phyloP scores from a whole-genome alignment of 78 protist genomes.

The Dictyostelium firmibasis region DNA sequence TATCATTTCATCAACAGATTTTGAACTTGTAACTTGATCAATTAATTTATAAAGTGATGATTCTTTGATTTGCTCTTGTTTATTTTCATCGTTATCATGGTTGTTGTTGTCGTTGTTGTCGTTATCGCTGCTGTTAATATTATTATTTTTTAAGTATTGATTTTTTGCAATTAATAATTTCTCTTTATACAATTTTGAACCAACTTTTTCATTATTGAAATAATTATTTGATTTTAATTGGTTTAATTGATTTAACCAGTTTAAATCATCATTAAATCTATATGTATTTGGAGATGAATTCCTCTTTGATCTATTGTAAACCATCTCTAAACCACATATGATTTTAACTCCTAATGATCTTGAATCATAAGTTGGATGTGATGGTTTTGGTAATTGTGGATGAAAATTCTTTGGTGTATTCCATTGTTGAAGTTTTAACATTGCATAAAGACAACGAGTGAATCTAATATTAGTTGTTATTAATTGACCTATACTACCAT shows the following conservation, averaged over 20 bases:
- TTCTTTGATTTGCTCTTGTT: background rate
- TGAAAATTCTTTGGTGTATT: conserved; percentile 23
- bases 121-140: background rate
- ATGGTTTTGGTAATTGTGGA: conserved; percentile 7
- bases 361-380: conserved; percentile 10
- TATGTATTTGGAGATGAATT: background rate
- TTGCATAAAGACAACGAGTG: conserved; percentile 57
- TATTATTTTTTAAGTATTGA: conserved; percentile 14
- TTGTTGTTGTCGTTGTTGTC: background rate
- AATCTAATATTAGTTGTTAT: background rate
- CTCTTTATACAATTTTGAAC: conserved; percentile 45
- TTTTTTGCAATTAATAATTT: background rate
- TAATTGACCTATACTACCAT: background rate
- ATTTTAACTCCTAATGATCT: conserved; percentile 37
- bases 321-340: conserved; percentile 26
- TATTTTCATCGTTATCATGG: background rate
- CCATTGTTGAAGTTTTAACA: conserved; percentile 28
- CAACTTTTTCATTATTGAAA: conserved; percentile 19
- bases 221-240: background rate
- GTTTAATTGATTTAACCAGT: background rate
- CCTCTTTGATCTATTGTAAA: background rate
- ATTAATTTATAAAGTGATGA: background rate
- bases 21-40: background rate
- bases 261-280: background rate
- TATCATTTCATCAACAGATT: background rate